Percentiles rank a stretch among this genome's conserved stretches.
These are phyloP conservation scores for Verticillium zaregamsianum DNA, from an alignment of 2,329 filamentous ascomycete genomes.

Conservation along the genomic window DNA sequence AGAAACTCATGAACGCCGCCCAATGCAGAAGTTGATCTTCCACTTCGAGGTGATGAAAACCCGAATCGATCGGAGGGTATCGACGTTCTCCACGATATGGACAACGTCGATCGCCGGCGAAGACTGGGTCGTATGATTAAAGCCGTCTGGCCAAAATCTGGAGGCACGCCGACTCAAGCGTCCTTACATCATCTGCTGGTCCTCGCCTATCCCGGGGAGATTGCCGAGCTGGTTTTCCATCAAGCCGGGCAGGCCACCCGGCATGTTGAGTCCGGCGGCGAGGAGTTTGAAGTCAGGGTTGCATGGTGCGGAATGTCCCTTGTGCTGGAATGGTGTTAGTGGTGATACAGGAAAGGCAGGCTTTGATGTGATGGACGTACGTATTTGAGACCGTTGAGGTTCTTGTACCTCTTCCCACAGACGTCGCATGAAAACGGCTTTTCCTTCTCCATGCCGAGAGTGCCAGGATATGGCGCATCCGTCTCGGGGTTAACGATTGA, in stretches of 20 bases:
- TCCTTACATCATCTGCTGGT: slow-evolving; percentile 25
- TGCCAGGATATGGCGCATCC: slow-evolving; percentile 88
- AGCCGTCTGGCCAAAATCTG: neutral
- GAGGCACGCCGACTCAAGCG: neutral
- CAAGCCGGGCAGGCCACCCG: slow-evolving; percentile 19
- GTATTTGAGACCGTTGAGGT: slow-evolving; percentile 97
- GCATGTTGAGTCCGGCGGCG: slow-evolving; percentile 39
- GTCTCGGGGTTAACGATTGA: slow-evolving; percentile 98
- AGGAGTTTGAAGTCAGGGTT: slow-evolving; percentile 69
- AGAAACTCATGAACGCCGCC: slow-evolving; percentile 1
- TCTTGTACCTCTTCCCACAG: slow-evolving; percentile 98
- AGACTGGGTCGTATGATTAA: neutral
- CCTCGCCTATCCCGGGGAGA: slow-evolving; percentile 40
- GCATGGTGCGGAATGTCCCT: slow-evolving; percentile 81
- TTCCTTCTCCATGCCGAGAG: slow-evolving; percentile 99
- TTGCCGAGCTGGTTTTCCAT: slow-evolving; percentile 21
- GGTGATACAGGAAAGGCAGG: slow-evolving; percentile 9
- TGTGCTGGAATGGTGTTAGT: slow-evolving; percentile 47
- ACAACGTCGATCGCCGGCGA: neutral
- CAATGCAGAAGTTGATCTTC: slow-evolving; percentile 1
- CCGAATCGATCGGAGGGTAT: neutral
- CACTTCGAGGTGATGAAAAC: neutral
- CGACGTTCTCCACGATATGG: neutral
- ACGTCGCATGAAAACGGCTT: slow-evolving; percentile 97
- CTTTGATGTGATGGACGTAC: slow-evolving; percentile 36